Evolutionary conservation across 2,329 filamentous ascomycete genomes (phyloP).

Genomic region (Ramularia endophylla): DNA sequence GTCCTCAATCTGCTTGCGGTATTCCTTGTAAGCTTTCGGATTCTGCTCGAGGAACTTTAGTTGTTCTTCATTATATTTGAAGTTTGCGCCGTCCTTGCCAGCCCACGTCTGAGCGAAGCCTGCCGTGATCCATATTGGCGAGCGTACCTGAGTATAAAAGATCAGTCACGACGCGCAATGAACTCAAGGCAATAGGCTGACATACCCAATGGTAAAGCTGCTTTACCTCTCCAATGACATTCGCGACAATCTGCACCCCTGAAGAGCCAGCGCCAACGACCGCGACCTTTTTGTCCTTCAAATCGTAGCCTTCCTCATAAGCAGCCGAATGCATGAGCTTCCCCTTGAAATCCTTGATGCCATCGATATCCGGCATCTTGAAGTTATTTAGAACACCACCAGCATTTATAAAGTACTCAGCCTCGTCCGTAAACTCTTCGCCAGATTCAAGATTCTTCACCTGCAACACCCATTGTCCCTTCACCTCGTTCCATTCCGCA

Average conservation of each 20-base stretch:
- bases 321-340: conserved; percentile 40
- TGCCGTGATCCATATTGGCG: conserved; percentile 44
- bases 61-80: conserved; percentile 41
- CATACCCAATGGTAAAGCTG: conserved; percentile 29
- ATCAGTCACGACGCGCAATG: not conserved
- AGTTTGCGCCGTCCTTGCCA: conserved; percentile 43
- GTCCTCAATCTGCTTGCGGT: conserved; percentile 44
- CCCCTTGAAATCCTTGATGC: conserved; percentile 38
- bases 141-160: conserved; percentile 34
- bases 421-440: conserved; percentile 28
- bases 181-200: not conserved
- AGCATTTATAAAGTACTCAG: conserved; percentile 40
- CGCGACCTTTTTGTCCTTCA: conserved; percentile 36
- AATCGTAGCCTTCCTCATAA: conserved; percentile 37
- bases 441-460: conserved; percentile 32
- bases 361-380: conserved; percentile 41
- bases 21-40: conserved; percentile 41
- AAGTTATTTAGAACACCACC: conserved; percentile 41
- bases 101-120: conserved; percentile 45
- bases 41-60: conserved; percentile 35
- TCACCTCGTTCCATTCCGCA: conserved; percentile 40
- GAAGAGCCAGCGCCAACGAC: conserved; percentile 39
- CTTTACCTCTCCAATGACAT: conserved; percentile 34
- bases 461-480: conserved; percentile 36
- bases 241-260: conserved; percentile 40